Conservation (phyloP, 202 grass and related monocot genomes). For the Schoenoplectus tabernaemontani region DNA sequence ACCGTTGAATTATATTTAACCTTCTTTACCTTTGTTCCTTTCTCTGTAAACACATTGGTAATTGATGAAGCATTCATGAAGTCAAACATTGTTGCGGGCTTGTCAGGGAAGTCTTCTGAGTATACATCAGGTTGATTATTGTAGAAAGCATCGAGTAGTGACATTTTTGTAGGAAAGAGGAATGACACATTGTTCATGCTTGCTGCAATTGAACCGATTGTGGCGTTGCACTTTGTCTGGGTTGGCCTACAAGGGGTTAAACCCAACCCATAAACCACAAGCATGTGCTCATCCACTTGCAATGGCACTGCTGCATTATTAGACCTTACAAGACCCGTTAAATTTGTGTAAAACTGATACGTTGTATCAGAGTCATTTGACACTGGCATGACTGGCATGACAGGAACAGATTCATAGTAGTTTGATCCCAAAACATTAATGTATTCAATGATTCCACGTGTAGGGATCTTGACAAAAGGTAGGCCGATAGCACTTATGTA, state of each 20-base stretch:
- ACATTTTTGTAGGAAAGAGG: constrained; percentile 7
- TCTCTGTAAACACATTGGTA: constrained; percentile 21
- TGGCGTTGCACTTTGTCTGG: constrained; percentile 27
- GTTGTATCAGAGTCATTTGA: constrained; percentile 28
- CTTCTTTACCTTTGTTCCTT: constrained; percentile 40
- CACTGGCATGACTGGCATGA: constrained; percentile 4
- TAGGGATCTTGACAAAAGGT: neutral
- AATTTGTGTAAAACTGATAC: constrained; percentile 36
- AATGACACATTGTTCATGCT: constrained; percentile 83
- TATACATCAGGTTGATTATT: constrained; percentile 19
- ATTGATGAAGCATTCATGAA: constrained; percentile 33
- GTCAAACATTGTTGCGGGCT: constrained; percentile 38
- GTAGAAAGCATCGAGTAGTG: constrained; percentile 37
- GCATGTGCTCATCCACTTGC: constrained; percentile 35
- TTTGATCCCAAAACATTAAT: neutral
- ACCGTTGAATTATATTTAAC: constrained; percentile 56
- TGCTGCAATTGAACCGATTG: constrained; percentile 11
- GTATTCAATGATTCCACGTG: constrained; percentile 42
- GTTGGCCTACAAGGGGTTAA: constrained; percentile 16
- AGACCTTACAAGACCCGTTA: constrained; percentile 30
- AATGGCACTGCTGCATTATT: constrained; percentile 40
- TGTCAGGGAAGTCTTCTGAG: constrained; percentile 47
- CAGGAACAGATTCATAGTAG: neutral
- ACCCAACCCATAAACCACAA: constrained; percentile 41
- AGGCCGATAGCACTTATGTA: constrained; percentile 23